Conservation (phyloP, 1,284 basidiomycete species). For the Leccinum fallax region DNA sequence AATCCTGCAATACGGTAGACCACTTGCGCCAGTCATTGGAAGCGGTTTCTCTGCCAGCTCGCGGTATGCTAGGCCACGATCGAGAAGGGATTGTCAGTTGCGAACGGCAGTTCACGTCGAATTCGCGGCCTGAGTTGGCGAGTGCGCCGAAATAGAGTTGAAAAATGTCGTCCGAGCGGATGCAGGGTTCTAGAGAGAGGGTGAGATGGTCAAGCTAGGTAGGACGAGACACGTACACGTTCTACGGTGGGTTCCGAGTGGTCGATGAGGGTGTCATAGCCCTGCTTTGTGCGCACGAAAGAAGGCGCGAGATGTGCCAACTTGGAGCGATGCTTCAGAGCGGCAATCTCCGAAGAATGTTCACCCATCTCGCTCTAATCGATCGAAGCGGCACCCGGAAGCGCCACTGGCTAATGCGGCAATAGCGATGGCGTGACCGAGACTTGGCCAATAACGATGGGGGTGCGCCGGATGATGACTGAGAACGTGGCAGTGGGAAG, state of each 20-base stretch:
- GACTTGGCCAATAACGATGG: too few relatives aligned
- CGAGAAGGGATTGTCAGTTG: constrained; percentile 64
- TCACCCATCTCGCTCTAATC: too few relatives aligned
- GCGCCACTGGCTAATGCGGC: too few relatives aligned
- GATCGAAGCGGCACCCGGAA: too few relatives aligned
- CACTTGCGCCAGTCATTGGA: not conserved
- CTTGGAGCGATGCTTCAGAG: constrained; percentile 54
- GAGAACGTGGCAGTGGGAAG: too few relatives aligned
- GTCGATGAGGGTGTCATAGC: constrained; percentile 66
- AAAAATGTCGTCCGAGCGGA: constrained; percentile 70
- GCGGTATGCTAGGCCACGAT: constrained; percentile 31
- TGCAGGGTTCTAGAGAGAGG: constrained; percentile 58
- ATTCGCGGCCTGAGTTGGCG: constrained; percentile 57
- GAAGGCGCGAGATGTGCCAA: constrained; percentile 62
- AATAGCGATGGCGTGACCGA: too few relatives aligned
- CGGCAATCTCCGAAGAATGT: constrained; percentile 48
- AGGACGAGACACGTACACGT: constrained; percentile 57
- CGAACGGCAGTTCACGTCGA: constrained; percentile 67
- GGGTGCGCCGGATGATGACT: too few relatives aligned
- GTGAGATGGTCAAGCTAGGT: not conserved
- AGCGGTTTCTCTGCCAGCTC: not conserved
- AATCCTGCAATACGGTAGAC: too few relatives aligned
- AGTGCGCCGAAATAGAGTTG: constrained; percentile 69
- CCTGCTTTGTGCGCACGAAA: constrained; percentile 64
- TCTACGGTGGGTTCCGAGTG: constrained; percentile 82